Evolutionary conservation across 2,329 filamentous ascomycete species (phyloP).

Genomic region (Colletotrichum spinosum): DNA sequence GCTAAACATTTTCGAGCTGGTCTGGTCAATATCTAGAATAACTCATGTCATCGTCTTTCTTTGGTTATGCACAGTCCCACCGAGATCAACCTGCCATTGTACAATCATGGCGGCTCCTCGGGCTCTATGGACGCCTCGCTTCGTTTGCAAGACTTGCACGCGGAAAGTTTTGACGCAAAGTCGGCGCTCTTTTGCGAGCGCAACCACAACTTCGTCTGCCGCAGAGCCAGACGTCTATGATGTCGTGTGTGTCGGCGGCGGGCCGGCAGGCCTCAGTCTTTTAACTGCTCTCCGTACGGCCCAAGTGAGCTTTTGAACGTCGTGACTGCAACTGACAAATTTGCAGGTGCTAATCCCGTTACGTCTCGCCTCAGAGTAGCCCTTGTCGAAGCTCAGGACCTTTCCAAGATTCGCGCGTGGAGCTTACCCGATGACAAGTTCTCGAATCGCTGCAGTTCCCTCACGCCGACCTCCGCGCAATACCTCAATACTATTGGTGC

Average conservation of each 20-base stretch:
- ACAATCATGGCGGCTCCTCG: slow-evolving; percentile 34
- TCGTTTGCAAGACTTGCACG: slow-evolving; percentile 61
- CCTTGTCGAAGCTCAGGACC: slow-evolving; percentile 89
- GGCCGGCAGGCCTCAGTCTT: slow-evolving; percentile 88
- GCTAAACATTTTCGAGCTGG: slow-evolving; percentile 24
- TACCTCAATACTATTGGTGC: slow-evolving; percentile 88
- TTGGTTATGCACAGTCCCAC: background rate
- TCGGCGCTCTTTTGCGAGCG: slow-evolving; percentile 39
- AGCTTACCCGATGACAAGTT: slow-evolving; percentile 75
- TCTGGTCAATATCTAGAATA: slow-evolving; percentile 1
- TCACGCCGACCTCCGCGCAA: slow-evolving; percentile 87
- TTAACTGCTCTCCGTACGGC: slow-evolving; percentile 78
- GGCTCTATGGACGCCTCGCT: slow-evolving; percentile 45
- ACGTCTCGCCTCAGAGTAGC: slow-evolving; percentile 86
- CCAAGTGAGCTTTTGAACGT: slow-evolving; percentile 23
- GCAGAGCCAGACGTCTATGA: slow-evolving; percentile 80
- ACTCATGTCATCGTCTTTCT: slow-evolving; percentile 19
- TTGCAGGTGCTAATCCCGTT: slow-evolving; percentile 75
- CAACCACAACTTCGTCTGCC: slow-evolving; percentile 24
- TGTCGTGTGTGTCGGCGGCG: slow-evolving; percentile 91
- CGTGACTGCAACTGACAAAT: slow-evolving; percentile 27
- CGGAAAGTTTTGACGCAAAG: slow-evolving; percentile 50
- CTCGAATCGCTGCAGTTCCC: slow-evolving; percentile 95
- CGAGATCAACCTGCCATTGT: slow-evolving; percentile 1
- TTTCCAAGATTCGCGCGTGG: slow-evolving; percentile 76